These are phyloP conservation scores for Bocquillonia castaneifolia DNA, from an alignment of 441 rosid species.

Conservation along the genomic window DNA sequence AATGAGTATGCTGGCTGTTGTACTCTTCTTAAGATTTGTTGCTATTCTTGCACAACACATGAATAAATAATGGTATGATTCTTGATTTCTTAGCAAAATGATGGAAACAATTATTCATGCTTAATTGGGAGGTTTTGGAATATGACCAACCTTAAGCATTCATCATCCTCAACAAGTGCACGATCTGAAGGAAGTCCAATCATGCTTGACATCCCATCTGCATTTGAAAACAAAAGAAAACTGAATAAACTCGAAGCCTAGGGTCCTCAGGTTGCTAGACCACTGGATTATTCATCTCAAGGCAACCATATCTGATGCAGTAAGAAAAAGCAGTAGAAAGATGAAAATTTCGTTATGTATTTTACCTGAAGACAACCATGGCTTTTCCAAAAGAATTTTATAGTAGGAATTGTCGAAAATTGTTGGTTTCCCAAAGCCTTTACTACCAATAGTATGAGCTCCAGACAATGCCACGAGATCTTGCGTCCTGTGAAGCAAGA, in stretches of 20 bases:
- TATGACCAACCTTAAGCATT: slow-evolving; percentile 64
- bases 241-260: neutral
- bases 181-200: slow-evolving; percentile 90
- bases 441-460: slow-evolving; percentile 83
- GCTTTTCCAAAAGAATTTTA: slow-evolving; percentile 71
- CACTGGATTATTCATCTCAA: neutral
- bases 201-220: slow-evolving; percentile 76
- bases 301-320: neutral
- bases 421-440: slow-evolving; percentile 77
- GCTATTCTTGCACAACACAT: neutral
- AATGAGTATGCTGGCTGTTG: neutral
- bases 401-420: slow-evolving; percentile 78
- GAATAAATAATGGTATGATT: neutral
- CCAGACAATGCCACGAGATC: slow-evolving; percentile 84
- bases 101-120: neutral
- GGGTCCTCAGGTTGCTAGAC: too few relatives aligned
- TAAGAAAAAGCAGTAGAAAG: neutral
- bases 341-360: neutral
- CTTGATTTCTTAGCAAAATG: neutral
- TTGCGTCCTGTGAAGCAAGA: slow-evolving; percentile 44
- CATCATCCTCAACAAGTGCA: slow-evolving; percentile 69
- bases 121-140: slow-evolving; percentile 4
- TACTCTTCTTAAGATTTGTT: neutral
- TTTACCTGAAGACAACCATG: slow-evolving; percentile 71
- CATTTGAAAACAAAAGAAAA: slow-evolving; percentile 17